Percentiles rank a stretch among this genome's conserved stretches.
phyloP scores from a whole-genome alignment of 805 yeast species.

The Lipomyces yamadae region DNA sequence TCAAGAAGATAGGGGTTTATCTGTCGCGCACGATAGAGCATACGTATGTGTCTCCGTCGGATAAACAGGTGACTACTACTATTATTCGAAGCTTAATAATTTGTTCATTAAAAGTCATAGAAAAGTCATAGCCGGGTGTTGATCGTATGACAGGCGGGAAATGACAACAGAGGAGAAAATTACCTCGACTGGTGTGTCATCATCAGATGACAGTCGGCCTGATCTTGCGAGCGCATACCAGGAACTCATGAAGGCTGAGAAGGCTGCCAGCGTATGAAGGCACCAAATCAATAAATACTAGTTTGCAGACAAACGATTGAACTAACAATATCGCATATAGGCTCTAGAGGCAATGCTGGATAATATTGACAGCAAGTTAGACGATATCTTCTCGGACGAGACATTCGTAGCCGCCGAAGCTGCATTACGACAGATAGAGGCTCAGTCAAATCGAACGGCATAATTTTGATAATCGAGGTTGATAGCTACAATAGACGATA shows the following conservation, averaged over 20 bases:
- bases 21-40: background rate
- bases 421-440: slow-evolving; percentile 24
- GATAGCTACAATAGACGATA: background rate
- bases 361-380: slow-evolving; percentile 33
- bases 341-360: slow-evolving; percentile 35
- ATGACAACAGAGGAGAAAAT: slow-evolving; percentile 30
- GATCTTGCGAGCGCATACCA: slow-evolving; percentile 36
- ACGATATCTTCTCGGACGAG: slow-evolving; percentile 33
- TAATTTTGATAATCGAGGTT: too few species aligned
- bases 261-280: slow-evolving; percentile 31
- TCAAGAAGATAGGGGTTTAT: background rate
- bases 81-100: too few species aligned
- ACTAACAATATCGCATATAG: slow-evolving; percentile 8
- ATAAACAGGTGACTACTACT: background rate
- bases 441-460: background rate
- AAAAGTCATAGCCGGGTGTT: background rate
- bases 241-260: slow-evolving; percentile 36
- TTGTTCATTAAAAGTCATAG: too few species aligned
- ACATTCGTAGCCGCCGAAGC: slow-evolving; percentile 32
- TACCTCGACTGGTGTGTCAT: slow-evolving; percentile 12
- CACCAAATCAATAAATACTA: background rate
- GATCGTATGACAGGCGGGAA: background rate
- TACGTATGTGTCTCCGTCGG: background rate
- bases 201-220: slow-evolving; percentile 3
- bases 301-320: background rate